Percentiles rank a stretch among this genome's conserved stretches.
Evolutionary conservation across 495 filamentous ascomycete genomes (phyloP).

Genomic region (Talaromyces adpressus): DNA sequence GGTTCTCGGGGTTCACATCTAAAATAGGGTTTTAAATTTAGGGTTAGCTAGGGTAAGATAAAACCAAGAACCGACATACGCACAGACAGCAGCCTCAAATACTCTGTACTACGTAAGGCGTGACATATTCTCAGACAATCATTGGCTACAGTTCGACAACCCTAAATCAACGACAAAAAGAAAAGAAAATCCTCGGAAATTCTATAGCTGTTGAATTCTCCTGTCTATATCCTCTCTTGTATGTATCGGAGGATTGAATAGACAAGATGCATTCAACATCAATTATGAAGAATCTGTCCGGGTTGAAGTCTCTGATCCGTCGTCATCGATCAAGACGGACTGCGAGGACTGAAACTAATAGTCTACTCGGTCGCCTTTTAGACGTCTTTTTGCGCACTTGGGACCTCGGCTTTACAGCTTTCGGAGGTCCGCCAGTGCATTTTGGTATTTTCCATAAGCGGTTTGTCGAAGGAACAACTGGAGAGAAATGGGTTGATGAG

Average conservation of each 20-base stretch:
- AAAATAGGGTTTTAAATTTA: too few relatives aligned
- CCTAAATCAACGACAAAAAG: neutral
- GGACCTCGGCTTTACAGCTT: conserved; percentile 65
- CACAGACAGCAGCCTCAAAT: neutral
- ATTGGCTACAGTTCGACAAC: neutral
- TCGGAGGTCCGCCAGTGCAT: conserved; percentile 66
- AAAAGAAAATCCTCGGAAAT: neutral
- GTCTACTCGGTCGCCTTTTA: neutral
- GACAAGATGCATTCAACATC: neutral
- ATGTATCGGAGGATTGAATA: neutral
- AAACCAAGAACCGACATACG: neutral
- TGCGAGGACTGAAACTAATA: neutral
- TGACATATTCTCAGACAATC: neutral
- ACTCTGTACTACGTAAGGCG: too few relatives aligned
- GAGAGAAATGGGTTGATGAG: conserved; percentile 66
- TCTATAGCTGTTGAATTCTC: neutral
- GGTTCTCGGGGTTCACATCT: too few relatives aligned
- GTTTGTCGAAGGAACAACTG: conserved; percentile 52
- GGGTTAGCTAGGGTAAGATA: too few relatives aligned
- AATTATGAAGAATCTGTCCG: neutral
- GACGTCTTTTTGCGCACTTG: conserved; percentile 47
- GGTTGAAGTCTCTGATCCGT: neutral
- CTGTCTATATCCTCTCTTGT: neutral
- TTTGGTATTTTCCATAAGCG: conserved; percentile 59
- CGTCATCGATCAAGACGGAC: neutral